Conservation (phyloP, 768 basidiomycete species). For the Macrolepiota dolichaula region DNA sequence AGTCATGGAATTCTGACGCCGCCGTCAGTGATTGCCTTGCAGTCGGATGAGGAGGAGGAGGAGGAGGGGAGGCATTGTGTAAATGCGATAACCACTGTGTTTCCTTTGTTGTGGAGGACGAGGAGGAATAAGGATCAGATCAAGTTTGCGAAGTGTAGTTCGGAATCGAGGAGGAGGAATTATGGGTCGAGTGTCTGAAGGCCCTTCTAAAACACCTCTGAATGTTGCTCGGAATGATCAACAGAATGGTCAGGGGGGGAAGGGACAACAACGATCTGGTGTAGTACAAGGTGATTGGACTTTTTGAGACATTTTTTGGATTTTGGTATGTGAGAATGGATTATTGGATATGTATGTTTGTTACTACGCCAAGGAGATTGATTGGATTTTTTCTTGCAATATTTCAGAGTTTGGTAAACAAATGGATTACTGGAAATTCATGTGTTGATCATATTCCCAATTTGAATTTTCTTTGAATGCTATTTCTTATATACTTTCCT, state of each 20-base stretch:
- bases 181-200: background rate
- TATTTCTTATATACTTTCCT: no score
- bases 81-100: background rate
- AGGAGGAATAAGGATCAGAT: background rate
- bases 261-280: background rate
- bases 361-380: no score
- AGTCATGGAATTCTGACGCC: background rate
- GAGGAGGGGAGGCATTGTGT: background rate
- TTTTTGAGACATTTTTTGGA: background rate
- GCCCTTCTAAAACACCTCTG: no score
- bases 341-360: no score
- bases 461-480: no score
- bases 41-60: no score
- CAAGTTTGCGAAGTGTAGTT: background rate
- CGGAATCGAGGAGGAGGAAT: background rate
- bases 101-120: background rate
- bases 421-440: no score
- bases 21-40: no score
- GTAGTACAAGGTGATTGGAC: background rate
- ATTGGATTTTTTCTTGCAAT: no score
- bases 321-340: no score
- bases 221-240: background rate
- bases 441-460: no score
- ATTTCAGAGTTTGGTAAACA: no score
- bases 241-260: background rate